Base-by-base conservation (phyloP, 2,329 filamentous ascomycete genomes). In the Phialophora chinensis region DNA sequence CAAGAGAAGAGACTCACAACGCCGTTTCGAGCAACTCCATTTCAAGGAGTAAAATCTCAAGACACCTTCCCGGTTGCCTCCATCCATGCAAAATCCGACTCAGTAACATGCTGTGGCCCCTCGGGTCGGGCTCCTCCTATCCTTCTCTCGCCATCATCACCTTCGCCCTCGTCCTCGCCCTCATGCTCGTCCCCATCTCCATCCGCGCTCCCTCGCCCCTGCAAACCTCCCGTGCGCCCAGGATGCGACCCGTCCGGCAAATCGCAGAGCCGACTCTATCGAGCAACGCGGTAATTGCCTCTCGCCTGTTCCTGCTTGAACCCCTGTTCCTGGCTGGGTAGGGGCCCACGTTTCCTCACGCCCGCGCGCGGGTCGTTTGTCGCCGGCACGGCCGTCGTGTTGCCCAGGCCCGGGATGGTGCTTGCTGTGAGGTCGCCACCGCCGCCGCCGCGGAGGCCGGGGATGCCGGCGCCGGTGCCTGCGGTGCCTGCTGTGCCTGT, bases 281-380 rank as follows among this genome's bases (percentile, higher is more conserved):
- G 75, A 29, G 80, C 75, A 71, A 78, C 79, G 52, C 80, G 76
- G 73, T 81, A 86, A 70, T 82, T 79, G 11, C 84, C 84, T 69
- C 81, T 80, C 69, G 85, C 85, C 82, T 94, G 92, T 78, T 94
- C 91, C 77, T 90, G 87, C 72, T 89, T 86, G 72, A 96, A 79
- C 72, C 91, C 93, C 76, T 95, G 92, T 75, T 91, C 88, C 78
- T 96, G 92, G 75, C 91, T 93, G 0, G 92, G 92, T 52, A 96
- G 79, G 8, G 91, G 92, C 5, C 86, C 91, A 67, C 89, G 81
- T 71, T 87, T 73, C 42, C 75, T 73, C 17, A 68, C 75, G 55
- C 69, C 76, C 20, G 23, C 35, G 17, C 74, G 63, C 70, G 69
- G 73, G 57, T 68, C 72, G 63, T 67, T 74, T 12, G 38, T 38